These are phyloP conservation scores for Cyclocybe cylindracea DNA, from an alignment of 768 basidiomycete species.

Conservation along the genomic window DNA sequence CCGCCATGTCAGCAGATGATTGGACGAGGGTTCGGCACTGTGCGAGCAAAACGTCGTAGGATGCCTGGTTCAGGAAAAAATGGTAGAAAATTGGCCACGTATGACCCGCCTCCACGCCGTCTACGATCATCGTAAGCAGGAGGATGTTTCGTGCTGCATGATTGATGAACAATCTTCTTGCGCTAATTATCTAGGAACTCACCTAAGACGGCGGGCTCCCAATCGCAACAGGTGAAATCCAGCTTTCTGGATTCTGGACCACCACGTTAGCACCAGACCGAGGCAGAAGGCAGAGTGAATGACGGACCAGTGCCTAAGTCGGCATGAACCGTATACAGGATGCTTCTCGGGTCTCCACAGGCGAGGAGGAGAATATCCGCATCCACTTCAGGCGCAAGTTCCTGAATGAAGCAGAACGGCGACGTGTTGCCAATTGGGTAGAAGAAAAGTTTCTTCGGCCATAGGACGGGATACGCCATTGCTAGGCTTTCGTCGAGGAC, in stretches of 20 bases:
- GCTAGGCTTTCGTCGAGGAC: not conserved
- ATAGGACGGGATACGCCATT: conserved; percentile 48
- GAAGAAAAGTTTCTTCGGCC: conserved; percentile 48
- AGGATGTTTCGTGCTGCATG: conserved; percentile 48
- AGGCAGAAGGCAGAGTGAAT: not conserved
- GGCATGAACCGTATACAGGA: conserved; percentile 48
- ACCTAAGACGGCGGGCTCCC: conserved; percentile 50
- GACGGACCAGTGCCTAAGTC: conserved; percentile 26
- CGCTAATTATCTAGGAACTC: conserved; percentile 2
- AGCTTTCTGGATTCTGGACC: conserved; percentile 23
- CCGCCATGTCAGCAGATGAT: conserved; percentile 28
- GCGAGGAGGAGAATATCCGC: conserved; percentile 54
- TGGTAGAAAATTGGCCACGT: conserved; percentile 54
- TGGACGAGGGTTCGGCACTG: conserved; percentile 42
- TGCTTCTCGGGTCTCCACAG: conserved; percentile 58
- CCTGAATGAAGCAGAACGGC: conserved; percentile 47
- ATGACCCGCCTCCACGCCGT: conserved; percentile 21
- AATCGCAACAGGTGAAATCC: conserved; percentile 55
- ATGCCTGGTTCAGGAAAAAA: conserved; percentile 40
- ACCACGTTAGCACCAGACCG: not conserved
- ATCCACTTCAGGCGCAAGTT: conserved; percentile 45
- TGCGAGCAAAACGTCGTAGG: conserved; percentile 29
- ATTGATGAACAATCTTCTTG: not conserved
- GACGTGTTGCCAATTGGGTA: conserved; percentile 64
- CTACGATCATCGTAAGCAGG: conserved; percentile 42